Evolutionary conservation across 306 rosid genomes (phyloP).

Genomic region (Gastrolobium bilobum): DNA sequence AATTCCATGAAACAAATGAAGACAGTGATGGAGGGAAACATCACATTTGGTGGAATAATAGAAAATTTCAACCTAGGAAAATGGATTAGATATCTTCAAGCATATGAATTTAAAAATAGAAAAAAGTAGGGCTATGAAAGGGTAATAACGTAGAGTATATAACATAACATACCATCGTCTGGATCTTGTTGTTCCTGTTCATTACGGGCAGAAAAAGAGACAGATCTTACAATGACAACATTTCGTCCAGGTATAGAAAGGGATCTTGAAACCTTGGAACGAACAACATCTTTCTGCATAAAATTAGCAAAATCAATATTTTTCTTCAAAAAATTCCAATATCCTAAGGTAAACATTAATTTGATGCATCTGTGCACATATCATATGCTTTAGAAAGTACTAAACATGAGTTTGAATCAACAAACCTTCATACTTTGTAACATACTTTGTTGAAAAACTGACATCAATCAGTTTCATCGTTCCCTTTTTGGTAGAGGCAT

Average conservation of each 20-base stretch:
- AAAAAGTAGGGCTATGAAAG: slow-evolving; percentile 36
- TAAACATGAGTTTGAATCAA: slow-evolving; percentile 32
- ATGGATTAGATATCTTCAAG: slow-evolving; percentile 34
- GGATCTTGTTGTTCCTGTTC: slow-evolving; percentile 62
- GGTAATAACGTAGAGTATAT: slow-evolving; percentile 31
- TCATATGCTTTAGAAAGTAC: slow-evolving; percentile 30
- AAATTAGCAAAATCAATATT: slow-evolving; percentile 44
- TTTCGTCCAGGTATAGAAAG: slow-evolving; percentile 83
- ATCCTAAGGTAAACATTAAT: slow-evolving; percentile 31
- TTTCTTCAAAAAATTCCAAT: not conserved
- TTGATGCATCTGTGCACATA: slow-evolving; percentile 37
- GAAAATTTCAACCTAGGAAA: slow-evolving; percentile 30
- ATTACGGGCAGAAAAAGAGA: slow-evolving; percentile 67
- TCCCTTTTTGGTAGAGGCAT: slow-evolving; percentile 16
- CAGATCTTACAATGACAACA: slow-evolving; percentile 83
- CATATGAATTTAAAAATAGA: slow-evolving; percentile 15
- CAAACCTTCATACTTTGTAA: slow-evolving; percentile 17
- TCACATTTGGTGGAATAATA: not conserved
- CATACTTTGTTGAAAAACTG: slow-evolving; percentile 20
- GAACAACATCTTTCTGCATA: slow-evolving; percentile 73
- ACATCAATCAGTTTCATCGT: slow-evolving; percentile 35
- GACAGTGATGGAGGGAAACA: not conserved
- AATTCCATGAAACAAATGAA: slow-evolving; percentile 12
- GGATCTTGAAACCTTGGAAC: slow-evolving; percentile 85
- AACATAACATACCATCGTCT: slow-evolving; percentile 67